Percentiles rank a stretch among this genome's conserved stretches.
Conservation (phyloP, 2,329 filamentous ascomycete species). For the Colletotrichum sansevieriae region DNA sequence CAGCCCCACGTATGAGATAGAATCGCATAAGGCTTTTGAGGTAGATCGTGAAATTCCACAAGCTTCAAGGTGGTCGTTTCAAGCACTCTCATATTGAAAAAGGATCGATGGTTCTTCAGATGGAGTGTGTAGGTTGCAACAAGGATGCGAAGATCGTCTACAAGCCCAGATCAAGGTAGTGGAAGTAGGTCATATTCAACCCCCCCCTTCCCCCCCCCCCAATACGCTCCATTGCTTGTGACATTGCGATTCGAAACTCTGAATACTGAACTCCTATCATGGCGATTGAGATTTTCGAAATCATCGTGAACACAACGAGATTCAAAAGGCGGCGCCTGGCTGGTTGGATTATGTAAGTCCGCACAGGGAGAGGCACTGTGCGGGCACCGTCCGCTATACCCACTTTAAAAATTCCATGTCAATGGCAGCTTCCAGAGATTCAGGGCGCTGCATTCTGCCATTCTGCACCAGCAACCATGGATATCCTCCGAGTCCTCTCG, state of each 20-base stretch:
- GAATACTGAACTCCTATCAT: too few relatives aligned
- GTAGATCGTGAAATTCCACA: slow-evolving; percentile 40
- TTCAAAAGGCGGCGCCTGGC: too few relatives aligned
- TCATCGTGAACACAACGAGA: too few relatives aligned
- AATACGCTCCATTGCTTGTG: too few relatives aligned
- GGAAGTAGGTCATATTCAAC: too few relatives aligned
- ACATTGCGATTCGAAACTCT: too few relatives aligned
- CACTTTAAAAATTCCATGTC: slow-evolving; percentile 40
- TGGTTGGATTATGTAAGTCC: slow-evolving; percentile 3
- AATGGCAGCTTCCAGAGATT: slow-evolving; percentile 7
- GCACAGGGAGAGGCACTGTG: slow-evolving; percentile 1
- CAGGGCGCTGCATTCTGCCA: neutral
- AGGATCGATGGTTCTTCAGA: too few relatives aligned
- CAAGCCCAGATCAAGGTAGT: too few relatives aligned
- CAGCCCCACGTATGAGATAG: slow-evolving; percentile 53
- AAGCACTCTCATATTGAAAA: slow-evolving; percentile 44
- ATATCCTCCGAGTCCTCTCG: slow-evolving; percentile 80
- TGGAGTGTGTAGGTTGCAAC: too few relatives aligned
- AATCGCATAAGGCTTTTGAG: slow-evolving; percentile 47
- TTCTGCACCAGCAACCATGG: slow-evolving; percentile 62
- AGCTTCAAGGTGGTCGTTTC: slow-evolving; percentile 43
- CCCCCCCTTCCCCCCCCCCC: too few relatives aligned
- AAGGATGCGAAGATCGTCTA: neutral
- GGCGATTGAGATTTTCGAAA: too few relatives aligned
- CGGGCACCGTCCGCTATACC: slow-evolving; percentile 21